These are phyloP conservation scores for Eucalyptus sp. DNA, from an alignment of 345 rosid species.

Conservation along the genomic window DNA sequence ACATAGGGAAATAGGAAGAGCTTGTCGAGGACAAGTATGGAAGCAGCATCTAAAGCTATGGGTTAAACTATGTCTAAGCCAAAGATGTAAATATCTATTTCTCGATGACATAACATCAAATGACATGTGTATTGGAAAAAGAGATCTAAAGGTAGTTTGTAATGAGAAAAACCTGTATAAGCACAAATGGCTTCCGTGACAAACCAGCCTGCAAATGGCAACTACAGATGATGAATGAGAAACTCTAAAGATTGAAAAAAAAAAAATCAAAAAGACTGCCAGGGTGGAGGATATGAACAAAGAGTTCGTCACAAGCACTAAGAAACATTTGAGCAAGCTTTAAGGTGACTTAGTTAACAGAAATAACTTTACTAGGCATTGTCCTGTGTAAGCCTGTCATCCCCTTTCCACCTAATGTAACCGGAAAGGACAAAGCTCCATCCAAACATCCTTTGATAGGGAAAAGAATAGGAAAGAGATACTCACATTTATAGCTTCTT, in stretches of 20 bases:
- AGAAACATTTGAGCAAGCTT: neutral
- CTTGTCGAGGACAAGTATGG: neutral
- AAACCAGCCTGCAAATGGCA: constrained; percentile 66
- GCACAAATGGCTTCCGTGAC: constrained; percentile 63
- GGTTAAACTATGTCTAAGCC: neutral
- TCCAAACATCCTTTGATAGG: neutral
- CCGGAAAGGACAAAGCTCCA: neutral
- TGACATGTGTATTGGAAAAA: neutral
- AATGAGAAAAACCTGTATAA: constrained; percentile 64
- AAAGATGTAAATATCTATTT: neutral
- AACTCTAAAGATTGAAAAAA: neutral
- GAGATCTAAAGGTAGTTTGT: neutral
- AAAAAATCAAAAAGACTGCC: neutral
- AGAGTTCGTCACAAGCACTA: neutral
- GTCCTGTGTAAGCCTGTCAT: neutral
- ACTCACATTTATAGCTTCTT: constrained; percentile 84
- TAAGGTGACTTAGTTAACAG: neutral
- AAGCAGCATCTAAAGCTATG: neutral
- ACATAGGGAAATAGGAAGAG: neutral
- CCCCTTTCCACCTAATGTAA: neutral
- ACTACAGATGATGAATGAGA: neutral
- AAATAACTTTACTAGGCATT: neutral
- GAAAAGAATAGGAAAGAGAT: neutral
- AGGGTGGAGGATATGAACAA: neutral
- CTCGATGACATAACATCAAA: neutral